Conservation (phyloP, 1,284 basidiomycete genomes). For the Tilletia caries region DNA sequence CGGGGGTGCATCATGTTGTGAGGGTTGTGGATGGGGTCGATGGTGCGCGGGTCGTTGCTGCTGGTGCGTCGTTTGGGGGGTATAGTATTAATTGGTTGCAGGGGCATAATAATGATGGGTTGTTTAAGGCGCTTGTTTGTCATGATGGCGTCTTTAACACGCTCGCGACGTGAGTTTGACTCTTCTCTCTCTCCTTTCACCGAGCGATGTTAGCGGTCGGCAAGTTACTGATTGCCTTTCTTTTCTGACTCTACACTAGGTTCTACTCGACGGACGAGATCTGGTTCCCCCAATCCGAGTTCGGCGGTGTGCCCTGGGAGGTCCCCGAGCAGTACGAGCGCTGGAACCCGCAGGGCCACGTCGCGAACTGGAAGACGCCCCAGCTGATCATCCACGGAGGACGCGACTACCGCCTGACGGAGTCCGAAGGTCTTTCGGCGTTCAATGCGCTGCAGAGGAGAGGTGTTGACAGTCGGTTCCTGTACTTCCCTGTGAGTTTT, state of each 20-base stretch:
- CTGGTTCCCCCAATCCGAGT: constrained; percentile 43
- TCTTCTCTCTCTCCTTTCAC: too few relatives aligned
- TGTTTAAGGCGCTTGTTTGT: constrained; percentile 42
- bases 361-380: constrained; percentile 37
- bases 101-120: constrained; percentile 41
- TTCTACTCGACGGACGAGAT: constrained; percentile 41
- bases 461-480: constrained; percentile 31
- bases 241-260: not conserved
- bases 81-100: constrained; percentile 45
- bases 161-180: not conserved
- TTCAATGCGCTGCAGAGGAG: constrained; percentile 40
- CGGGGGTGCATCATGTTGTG: constrained; percentile 30
- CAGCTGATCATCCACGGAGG: constrained; percentile 40
- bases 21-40: constrained; percentile 20
- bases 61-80: constrained; percentile 31
- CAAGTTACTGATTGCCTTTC: too few relatives aligned
- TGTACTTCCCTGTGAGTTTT: constrained; percentile 30
- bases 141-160: constrained; percentile 43
- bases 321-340: constrained; percentile 16
- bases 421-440: constrained; percentile 27
- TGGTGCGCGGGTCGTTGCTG: constrained; percentile 31
- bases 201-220: too few relatives aligned
- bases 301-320: constrained; percentile 32
- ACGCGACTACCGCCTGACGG: constrained; percentile 33
- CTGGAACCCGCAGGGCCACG: constrained; percentile 27